Base-by-base conservation (phyloP, 2,329 filamentous ascomycete species). In the Trichoderma hamatum region DNA sequence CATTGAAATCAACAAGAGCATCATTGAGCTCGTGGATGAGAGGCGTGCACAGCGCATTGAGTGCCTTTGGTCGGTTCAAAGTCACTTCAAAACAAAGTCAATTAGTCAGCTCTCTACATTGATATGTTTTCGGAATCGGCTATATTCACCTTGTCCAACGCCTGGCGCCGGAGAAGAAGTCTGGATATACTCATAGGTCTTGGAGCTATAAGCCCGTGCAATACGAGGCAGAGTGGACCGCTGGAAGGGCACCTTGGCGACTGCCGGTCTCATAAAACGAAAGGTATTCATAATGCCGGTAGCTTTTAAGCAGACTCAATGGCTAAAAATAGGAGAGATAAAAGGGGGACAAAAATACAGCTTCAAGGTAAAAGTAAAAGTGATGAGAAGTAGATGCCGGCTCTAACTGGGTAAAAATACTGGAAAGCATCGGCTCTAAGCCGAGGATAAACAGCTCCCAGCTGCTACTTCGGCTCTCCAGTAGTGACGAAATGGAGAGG, bases 21-120 rank as follows among this genome's bases (percentile, higher is more conserved):
- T 90, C 82, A 81, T 97, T 97, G 73, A 99, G 88, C 83, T 99
- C 96, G 74, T 83, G 85, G 79, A 99, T 97, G 62, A 99, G 89
- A 11, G 95, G 93, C 7, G 92, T 96, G 82, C 88, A 95, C 72
- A 99, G 89, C 56, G 96, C 96, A 80, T 99, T 99, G 77, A 97
- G 89, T 55, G 95, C 94, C 85, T 96, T 97, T 72, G 96, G 96
- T 55, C 96, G 92, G 86, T 96, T 93, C 73, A 99, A 85, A 16
- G 94, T 96, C 76, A 98, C 95, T 97, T 70, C 66, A 39, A 62
- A 46, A 68, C 68, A 49, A 68, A 19, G 6, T 59, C n/a, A 32
- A 21, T 69, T 32, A 64, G 36, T n/a, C 3, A 36, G 5, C 26
- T 10, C 2, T 14, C 34, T 3, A 1, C 1, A 26, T 28, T 19